A percentile compares a stretch with the other conserved stretches of the same genome.
These are phyloP conservation scores for Olyra latifolia DNA, from an alignment of 176 grass and related monocot species.

Conservation along the genomic window DNA sequence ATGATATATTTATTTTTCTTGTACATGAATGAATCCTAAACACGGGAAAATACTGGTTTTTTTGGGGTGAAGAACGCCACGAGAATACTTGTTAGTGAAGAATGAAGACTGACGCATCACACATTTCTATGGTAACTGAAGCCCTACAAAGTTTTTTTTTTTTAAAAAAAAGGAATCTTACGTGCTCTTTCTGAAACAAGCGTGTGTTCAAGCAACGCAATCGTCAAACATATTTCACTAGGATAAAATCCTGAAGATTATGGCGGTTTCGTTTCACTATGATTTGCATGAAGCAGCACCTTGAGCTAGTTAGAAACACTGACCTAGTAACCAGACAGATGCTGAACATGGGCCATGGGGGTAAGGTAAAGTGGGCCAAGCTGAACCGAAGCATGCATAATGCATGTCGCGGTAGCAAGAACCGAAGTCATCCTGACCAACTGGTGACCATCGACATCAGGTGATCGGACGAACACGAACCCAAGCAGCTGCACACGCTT, in stretches of 20 bases:
- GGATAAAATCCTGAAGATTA: background rate
- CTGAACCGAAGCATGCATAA: background rate
- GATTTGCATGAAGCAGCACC: background rate
- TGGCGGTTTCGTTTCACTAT: background rate
- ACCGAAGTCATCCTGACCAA: background rate
- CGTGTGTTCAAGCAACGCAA: background rate
- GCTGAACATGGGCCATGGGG: background rate
- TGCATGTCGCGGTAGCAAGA: background rate
- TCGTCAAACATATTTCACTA: background rate
- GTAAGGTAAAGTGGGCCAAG: background rate
- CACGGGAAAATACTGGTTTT: conserved; percentile 19
- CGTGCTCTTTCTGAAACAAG: background rate
- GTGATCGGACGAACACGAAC: background rate
- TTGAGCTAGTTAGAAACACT: no score
- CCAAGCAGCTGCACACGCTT: conserved; percentile 15
- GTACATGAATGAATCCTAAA: conserved; percentile 20
- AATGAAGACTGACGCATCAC: background rate
- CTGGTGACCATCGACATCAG: background rate
- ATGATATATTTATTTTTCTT: background rate
- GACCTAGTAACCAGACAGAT: background rate
- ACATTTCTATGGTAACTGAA: background rate
- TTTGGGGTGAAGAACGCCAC: background rate
- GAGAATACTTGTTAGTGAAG: background rate
- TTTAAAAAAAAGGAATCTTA: background rate
- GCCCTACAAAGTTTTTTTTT: background rate